Evolutionary conservation across 225 moss, liverwort and hornwort genomes (phyloP).

Genomic region (Sphagnum contortum): DNA sequence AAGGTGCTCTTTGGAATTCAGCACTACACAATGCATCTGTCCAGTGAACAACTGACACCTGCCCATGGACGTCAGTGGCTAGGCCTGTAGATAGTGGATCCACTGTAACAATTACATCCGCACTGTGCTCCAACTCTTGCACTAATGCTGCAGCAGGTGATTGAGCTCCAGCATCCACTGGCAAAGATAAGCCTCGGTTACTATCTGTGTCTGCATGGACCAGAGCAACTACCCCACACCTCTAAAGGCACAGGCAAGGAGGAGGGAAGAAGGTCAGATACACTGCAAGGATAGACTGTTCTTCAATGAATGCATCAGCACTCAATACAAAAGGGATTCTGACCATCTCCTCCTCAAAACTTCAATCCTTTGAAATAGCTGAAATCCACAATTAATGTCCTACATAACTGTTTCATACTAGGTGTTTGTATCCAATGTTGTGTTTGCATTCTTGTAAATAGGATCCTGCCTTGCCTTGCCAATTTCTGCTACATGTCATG

Average conservation of each 20-base stretch:
- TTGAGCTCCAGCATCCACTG: constrained; percentile 9
- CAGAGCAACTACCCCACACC: constrained; percentile 74
- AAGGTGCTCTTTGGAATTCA: constrained; percentile 32
- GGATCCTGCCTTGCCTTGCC: too few relatives aligned
- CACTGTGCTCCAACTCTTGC: constrained; percentile 59
- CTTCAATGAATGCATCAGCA: constrained; percentile 8
- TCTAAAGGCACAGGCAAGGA: constrained; percentile 10
- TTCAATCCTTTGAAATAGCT: neutral
- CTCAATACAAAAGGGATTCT: constrained; percentile 4
- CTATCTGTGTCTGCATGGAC: constrained; percentile 60
- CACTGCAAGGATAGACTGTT: too few relatives aligned
- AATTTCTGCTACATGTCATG: too few relatives aligned
- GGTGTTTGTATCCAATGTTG: too few relatives aligned
- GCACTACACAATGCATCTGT: constrained; percentile 25
- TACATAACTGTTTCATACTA: neutral
- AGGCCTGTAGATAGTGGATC: constrained; percentile 63
- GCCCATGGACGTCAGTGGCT: constrained; percentile 78
- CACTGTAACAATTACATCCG: constrained; percentile 62
- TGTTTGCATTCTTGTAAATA: too few relatives aligned
- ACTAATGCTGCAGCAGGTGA: constrained; percentile 15
- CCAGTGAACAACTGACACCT: constrained; percentile 49
- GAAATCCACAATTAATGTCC: neutral
- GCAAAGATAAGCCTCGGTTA: constrained; percentile 7
- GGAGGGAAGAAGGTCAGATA: too few relatives aligned
- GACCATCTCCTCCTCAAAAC: neutral